Conservation (phyloP, 2,329 filamentous ascomycete genomes). For the Aspergillus novoparasiticus region DNA sequence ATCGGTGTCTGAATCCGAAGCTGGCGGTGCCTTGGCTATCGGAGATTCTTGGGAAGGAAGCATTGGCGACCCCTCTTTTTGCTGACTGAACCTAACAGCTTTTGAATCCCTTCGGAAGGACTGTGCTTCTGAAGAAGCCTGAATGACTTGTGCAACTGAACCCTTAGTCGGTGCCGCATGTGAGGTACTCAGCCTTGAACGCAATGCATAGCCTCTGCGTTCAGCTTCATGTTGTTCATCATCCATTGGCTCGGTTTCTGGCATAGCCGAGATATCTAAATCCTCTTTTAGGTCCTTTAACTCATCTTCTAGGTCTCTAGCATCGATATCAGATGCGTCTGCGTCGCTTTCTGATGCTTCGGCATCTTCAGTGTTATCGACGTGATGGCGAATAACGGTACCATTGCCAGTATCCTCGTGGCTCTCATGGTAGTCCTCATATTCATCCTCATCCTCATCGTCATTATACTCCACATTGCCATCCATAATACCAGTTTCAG, state of each 20-base stretch:
- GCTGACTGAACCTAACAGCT: constrained; percentile 35
- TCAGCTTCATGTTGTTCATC: constrained; percentile 9
- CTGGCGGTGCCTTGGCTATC: constrained; percentile 18
- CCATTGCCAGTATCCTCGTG: constrained; percentile 34
- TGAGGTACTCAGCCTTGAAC: constrained; percentile 12
- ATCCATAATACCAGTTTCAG: constrained; percentile 5
- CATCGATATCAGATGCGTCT: constrained; percentile 33
- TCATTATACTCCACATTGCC: constrained; percentile 33
- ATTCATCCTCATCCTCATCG: constrained; percentile 33
- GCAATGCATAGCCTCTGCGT: constrained; percentile 14
- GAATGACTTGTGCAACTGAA: constrained; percentile 12
- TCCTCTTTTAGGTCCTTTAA: constrained; percentile 49
- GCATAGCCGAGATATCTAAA: constrained; percentile 34
- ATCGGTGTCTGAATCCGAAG: constrained; percentile 3
- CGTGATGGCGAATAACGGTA: constrained; percentile 39
- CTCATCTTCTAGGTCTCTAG: constrained; percentile 47
- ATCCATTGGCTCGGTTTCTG: constrained; percentile 23
- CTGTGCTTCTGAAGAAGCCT: constrained; percentile 23
- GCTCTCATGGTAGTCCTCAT: constrained; percentile 25
- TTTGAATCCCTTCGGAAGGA: constrained; percentile 33
- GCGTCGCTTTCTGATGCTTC: constrained; percentile 34
- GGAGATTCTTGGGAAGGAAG: constrained; percentile 15
- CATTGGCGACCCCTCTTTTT: constrained; percentile 13
- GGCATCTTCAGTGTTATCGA: constrained; percentile 30
- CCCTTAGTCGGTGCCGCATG: constrained; percentile 13